A percentile compares a stretch with the other conserved stretches of the same genome.
Evolutionary conservation across 2,329 filamentous ascomycete species (phyloP).

Genomic region (Metarhizium guizhouense): DNA sequence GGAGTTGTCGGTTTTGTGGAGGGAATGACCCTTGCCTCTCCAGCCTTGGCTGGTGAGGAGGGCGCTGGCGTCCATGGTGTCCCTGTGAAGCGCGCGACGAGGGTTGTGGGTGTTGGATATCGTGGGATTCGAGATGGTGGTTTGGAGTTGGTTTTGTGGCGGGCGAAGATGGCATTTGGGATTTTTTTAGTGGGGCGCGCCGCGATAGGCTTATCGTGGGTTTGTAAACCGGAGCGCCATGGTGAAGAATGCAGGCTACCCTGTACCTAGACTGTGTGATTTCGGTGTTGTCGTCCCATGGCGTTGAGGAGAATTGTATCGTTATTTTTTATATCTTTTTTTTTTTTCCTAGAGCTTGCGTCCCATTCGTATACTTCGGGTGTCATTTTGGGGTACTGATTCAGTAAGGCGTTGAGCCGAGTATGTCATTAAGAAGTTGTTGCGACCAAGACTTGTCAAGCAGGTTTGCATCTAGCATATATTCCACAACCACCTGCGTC

Average conservation of each 20-base stretch:
- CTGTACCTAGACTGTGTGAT: background rate
- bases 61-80: constrained; percentile 70
- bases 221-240: background rate
- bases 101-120: background rate
- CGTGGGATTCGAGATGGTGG: background rate
- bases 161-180: background rate
- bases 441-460: too few relatives aligned
- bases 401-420: too few relatives aligned
- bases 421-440: too few relatives aligned
- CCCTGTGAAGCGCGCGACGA: background rate
- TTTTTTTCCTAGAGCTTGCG: too few relatives aligned
- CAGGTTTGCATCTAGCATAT: too few relatives aligned
- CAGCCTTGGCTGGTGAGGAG: constrained; percentile 82
- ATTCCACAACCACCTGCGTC: too few relatives aligned
- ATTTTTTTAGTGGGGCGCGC: background rate
- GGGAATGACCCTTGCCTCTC: constrained; percentile 79
- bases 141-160: background rate
- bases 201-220: background rate
- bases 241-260: background rate
- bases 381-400: too few relatives aligned
- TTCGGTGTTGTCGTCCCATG: background rate
- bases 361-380: too few relatives aligned
- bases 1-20: constrained; percentile 64
- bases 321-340: too few relatives aligned
- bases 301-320: too few relatives aligned